A percentile compares a stretch with the other conserved stretches of the same genome.
phyloP scores from a whole-genome alignment of 2,329 filamentous ascomycete genomes.

The Pyrenochaeta sp. region DNA sequence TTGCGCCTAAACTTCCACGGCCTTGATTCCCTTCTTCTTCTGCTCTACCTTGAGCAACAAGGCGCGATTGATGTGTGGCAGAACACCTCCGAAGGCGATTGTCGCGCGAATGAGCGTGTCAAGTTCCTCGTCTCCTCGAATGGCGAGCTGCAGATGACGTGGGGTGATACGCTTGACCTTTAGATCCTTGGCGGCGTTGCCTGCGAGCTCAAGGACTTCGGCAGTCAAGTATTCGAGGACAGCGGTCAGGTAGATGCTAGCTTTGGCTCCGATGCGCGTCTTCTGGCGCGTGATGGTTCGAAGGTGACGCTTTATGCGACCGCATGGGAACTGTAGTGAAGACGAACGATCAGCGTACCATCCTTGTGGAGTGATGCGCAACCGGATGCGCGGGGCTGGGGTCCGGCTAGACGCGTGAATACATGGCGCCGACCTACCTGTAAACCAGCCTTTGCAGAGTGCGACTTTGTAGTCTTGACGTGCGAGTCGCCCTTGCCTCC shows the following conservation, averaged over 20 bases:
- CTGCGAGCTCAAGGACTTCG: conserved; percentile 96
- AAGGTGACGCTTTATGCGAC: conserved; percentile 99
- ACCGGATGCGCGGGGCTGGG: conserved; percentile 26
- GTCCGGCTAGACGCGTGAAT: conserved; percentile 24
- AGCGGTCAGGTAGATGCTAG: conserved; percentile 96
- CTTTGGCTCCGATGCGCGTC: conserved; percentile 99
- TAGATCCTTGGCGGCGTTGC: conserved; percentile 98
- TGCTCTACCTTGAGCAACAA: conserved; percentile 95
- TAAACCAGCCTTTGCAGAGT: conserved; percentile 92
- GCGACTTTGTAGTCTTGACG: conserved; percentile 90
- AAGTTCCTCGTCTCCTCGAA: conserved; percentile 97
- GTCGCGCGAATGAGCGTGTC: conserved; percentile 97
- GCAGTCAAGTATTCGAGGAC: conserved; percentile 98
- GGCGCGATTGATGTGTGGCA: conserved; percentile 98
- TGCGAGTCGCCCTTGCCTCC: conserved; percentile 78
- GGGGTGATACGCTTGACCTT: conserved; percentile 99
- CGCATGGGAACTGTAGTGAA: conserved; percentile 84
- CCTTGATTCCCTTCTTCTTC: conserved; percentile 91
- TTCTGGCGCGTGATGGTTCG: conserved; percentile 99
- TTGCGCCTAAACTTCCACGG: conserved; percentile 36
- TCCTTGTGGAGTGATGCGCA: conserved; percentile 16
- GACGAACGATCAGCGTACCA: conserved; percentile 33
- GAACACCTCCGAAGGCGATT: conserved; percentile 96
- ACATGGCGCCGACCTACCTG: conserved; percentile 72
- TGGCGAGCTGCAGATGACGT: conserved; percentile 95